Percentiles rank a stretch among this genome's conserved stretches.
These are phyloP conservation scores for Metschnikowia bowlesiae DNA, from an alignment of 805 yeast genomes.

Conservation along the genomic window DNA sequence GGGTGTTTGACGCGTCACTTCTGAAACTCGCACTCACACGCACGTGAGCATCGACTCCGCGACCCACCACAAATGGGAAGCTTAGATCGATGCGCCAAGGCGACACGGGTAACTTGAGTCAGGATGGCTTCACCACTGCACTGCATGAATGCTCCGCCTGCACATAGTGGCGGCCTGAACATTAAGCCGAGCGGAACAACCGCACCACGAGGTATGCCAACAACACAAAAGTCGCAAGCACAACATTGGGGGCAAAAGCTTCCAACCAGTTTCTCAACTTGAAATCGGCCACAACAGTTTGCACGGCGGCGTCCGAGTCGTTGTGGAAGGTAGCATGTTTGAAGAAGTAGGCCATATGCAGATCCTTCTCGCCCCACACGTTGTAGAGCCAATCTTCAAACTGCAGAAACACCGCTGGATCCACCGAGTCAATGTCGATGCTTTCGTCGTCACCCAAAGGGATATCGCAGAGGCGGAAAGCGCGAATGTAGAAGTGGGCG, in stretches of 20 bases:
- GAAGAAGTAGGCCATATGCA: slow-evolving; percentile 58
- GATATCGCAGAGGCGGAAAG: slow-evolving; percentile 53
- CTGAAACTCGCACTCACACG: too few relatives aligned
- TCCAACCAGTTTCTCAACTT: slow-evolving; percentile 11
- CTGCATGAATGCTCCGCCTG: background rate
- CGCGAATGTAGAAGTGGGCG: slow-evolving; percentile 62
- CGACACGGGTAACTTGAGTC: too few relatives aligned
- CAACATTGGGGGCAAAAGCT: slow-evolving; percentile 9
- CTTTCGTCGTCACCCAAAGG: slow-evolving; percentile 45
- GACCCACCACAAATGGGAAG: too few relatives aligned
- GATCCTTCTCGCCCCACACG: slow-evolving; percentile 78
- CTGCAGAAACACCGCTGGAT: slow-evolving; percentile 36
- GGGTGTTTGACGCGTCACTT: too few relatives aligned
- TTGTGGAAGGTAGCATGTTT: slow-evolving; percentile 48
- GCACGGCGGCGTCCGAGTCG: slow-evolving; percentile 23
- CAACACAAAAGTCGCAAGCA: slow-evolving; percentile 6
- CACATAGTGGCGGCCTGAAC: background rate
- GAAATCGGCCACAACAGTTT: slow-evolving; percentile 15
- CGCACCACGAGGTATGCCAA: background rate
- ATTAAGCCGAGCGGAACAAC: background rate
- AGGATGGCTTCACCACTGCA: too few relatives aligned
- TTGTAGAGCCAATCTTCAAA: slow-evolving; percentile 75
- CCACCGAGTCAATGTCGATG: slow-evolving; percentile 42
- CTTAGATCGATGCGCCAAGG: too few relatives aligned
- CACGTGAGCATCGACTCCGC: too few relatives aligned